Evolutionary conservation across 2,329 filamentous ascomycete species (phyloP).

Genomic region (Thermoascus crustaceus): DNA sequence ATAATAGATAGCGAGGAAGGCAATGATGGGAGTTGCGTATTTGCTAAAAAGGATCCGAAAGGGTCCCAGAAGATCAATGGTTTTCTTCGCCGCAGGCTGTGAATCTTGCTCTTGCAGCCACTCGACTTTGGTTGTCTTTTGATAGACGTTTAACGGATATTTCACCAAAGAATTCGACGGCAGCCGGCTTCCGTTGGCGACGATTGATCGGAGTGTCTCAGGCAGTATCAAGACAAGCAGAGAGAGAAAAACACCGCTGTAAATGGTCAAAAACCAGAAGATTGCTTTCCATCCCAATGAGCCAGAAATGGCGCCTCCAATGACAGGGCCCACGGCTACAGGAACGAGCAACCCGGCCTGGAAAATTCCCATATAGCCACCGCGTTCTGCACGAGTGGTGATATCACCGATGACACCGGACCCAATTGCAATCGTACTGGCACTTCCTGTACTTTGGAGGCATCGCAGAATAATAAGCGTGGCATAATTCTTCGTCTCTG

Average conservation of each 20-base stretch:
- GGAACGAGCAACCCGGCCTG: constrained; percentile 29
- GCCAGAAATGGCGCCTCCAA: constrained; percentile 33
- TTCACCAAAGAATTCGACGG: constrained; percentile 11
- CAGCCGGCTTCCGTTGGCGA: constrained; percentile 24
- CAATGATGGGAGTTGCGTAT: constrained; percentile 37
- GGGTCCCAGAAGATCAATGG: constrained; percentile 39
- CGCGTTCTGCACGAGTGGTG: constrained; percentile 32
- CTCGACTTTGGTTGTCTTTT: constrained; percentile 5
- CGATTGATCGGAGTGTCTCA: constrained; percentile 32
- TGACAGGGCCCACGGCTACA: constrained; percentile 34
- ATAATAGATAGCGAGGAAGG: constrained; percentile 45
- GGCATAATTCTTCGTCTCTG: constrained; percentile 29
- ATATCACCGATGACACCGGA: constrained; percentile 37
- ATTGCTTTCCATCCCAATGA: constrained; percentile 34
- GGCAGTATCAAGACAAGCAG: constrained; percentile 28
- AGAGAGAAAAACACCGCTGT: constrained; percentile 25
- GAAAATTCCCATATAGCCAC: constrained; percentile 35
- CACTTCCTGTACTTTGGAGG: constrained; percentile 37
- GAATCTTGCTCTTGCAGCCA: constrained; percentile 4
- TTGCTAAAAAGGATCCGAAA: constrained; percentile 42
- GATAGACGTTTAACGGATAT: constrained; percentile 15
- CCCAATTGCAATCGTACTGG: constrained; percentile 38
- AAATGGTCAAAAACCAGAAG: constrained; percentile 39
- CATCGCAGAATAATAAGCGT: constrained; percentile 33
- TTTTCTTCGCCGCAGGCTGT: constrained; percentile 19